Conservation (phyloP, 805 yeast genomes). For the Schizosaccharomyces japonicus region DNA sequence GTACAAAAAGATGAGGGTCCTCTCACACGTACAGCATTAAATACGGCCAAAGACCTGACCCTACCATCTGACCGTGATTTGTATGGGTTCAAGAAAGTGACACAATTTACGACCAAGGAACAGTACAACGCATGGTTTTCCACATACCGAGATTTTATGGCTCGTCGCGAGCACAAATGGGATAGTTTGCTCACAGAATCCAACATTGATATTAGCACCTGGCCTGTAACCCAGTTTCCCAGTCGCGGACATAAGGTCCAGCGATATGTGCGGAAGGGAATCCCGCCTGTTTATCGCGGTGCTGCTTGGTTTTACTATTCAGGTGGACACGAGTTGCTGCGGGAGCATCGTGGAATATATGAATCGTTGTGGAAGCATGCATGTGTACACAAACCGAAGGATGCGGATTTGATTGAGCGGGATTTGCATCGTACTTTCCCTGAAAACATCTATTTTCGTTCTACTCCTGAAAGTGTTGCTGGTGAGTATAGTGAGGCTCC, state of each 20-base stretch:
- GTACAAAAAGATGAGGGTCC: neutral
- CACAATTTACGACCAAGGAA: conserved; percentile 26
- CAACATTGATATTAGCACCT: conserved; percentile 25
- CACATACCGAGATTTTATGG: conserved; percentile 37
- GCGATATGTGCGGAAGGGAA: conserved; percentile 67
- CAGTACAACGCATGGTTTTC: conserved; percentile 58
- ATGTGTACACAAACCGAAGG: conserved; percentile 30
- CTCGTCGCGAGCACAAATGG: conserved; percentile 61
- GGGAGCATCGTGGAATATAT: conserved; percentile 50
- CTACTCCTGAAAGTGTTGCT: neutral
- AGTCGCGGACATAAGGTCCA: conserved; percentile 55
- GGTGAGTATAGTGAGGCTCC: conserved; percentile 2
- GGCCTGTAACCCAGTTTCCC: conserved; percentile 29
- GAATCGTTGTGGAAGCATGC: conserved; percentile 42
- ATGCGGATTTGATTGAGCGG: conserved; percentile 80
- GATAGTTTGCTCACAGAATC: conserved; percentile 33
- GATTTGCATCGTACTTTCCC: conserved; percentile 89
- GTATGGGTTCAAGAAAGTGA: conserved; percentile 66
- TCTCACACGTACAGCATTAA: neutral
- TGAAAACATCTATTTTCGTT: conserved; percentile 50
- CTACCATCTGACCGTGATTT: conserved; percentile 26
- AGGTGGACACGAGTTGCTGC: conserved; percentile 45
- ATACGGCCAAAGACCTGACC: neutral
- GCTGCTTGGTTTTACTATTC: conserved; percentile 92
- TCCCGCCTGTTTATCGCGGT: conserved; percentile 95